Percentiles rank a stretch among this genome's conserved stretches.
phyloP scores from a whole-genome alignment of 306 rosid species.

The Crataegus laevigata region DNA sequence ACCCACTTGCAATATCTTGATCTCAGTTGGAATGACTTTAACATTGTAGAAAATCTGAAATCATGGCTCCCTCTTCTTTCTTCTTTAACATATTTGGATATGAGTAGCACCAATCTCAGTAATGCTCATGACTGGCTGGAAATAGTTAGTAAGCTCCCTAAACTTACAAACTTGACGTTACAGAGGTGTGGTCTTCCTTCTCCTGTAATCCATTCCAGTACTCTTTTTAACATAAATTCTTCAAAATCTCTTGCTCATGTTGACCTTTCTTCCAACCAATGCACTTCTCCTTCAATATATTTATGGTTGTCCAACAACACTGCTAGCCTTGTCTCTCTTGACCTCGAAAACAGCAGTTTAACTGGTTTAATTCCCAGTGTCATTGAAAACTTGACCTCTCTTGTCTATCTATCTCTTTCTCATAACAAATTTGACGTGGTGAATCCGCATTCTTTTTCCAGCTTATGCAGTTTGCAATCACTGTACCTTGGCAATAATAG shows the following conservation, averaged over 20 bases:
- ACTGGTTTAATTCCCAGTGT: too few species aligned
- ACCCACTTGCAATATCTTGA: not conserved
- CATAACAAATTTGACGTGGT: too few species aligned
- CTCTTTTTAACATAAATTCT: not conserved
- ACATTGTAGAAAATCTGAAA: not conserved
- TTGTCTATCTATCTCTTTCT: too few species aligned
- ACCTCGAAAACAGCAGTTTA: not conserved
- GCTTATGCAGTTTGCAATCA: too few species aligned
- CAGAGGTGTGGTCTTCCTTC: not conserved
- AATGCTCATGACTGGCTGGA: not conserved
- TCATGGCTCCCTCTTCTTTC: not conserved
- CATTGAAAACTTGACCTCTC: too few species aligned
- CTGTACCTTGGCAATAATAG: accelerated
- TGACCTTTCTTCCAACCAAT: accelerated
- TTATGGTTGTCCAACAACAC: conserved; percentile 5
- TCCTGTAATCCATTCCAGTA: not conserved
- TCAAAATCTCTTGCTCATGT: not conserved
- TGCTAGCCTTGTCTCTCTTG: not conserved
- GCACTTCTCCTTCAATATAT: not conserved
- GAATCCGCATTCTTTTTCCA: too few species aligned
- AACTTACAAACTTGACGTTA: not conserved
- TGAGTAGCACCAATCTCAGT: not conserved
- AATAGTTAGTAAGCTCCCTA: not conserved
- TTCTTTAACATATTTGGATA: not conserved
- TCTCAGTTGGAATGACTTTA: not conserved